phyloP scores from a whole-genome alignment of 169 alveolate species.

The Plasmodium fragile region DNA sequence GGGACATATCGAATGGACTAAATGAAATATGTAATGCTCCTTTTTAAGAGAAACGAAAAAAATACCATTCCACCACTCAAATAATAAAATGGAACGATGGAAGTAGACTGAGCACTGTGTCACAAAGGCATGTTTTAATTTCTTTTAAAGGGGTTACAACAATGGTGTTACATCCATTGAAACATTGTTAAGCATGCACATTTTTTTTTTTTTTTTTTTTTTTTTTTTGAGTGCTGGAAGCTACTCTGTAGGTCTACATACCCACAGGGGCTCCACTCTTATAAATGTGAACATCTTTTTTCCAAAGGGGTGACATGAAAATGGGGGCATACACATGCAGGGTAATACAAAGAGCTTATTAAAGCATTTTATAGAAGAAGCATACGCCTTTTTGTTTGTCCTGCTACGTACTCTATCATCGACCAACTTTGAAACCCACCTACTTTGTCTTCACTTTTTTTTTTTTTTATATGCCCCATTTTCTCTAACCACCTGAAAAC shows the following conservation, averaged over 20 bases:
- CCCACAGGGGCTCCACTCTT: not conserved
- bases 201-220: slow-evolving; percentile 2
- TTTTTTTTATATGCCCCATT: not conserved
- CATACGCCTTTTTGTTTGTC: not conserved
- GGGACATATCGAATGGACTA: not conserved
- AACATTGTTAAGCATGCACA: not conserved
- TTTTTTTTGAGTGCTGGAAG: not conserved
- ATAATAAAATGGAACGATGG: not conserved
- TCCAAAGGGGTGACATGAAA: not conserved
- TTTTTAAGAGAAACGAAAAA: not conserved
- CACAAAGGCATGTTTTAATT: not conserved
- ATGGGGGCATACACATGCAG: not conserved
- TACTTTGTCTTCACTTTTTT: not conserved
- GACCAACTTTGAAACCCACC: not conserved
- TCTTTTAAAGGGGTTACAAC: not conserved
- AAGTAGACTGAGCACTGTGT: not conserved
- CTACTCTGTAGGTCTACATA: not conserved
- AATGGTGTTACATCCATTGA: not conserved
- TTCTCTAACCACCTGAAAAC: not conserved
- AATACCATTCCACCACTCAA: not conserved
- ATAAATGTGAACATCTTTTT: not conserved
- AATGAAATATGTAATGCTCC: not conserved
- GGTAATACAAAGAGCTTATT: not conserved
- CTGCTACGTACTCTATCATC: not conserved
- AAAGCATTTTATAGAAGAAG: not conserved